Base-by-base conservation (phyloP, 768 basidiomycete genomes). In the Xerocomellus dryophilus region DNA sequence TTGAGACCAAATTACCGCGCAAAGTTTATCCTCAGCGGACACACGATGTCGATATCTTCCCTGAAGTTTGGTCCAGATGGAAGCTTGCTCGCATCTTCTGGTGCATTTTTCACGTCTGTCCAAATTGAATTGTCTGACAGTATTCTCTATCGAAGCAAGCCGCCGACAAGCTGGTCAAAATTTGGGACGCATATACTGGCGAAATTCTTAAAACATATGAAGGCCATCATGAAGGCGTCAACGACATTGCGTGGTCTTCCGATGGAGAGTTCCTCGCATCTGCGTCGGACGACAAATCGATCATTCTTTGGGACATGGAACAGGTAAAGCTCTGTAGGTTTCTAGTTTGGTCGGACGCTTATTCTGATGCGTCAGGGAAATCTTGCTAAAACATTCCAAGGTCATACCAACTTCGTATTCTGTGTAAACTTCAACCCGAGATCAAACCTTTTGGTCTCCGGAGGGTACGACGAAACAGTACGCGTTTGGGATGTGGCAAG, bases 401-500 rank as follows among this genome's bases (percentile, higher is more conserved):
- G 91, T 0, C 96, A 99, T 65, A 94, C 94, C 10, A 94, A 90
- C 64, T 93, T 93, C 54, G 93, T 98, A 2, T 94, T 97, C 64
- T 95, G 93, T 59, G 79, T 98, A 20, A 90, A 93, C 64, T 98
- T 88, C 71, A 94, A 90, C 61, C 94, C 93, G 1, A 81, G 85
- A 66, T 90, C 90, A 0, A 95, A 93, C 68, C 74, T 99, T 32
- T 76, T 98, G 49, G 97, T 90, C 15, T 95, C 92, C 20, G 97
- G 97, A 29, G 90, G 90, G 1, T 95, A 90, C 64, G 97, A 99
- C 63, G 97, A 99, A 75, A 93, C 90, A 15, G 90, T 98, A 17
- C 82, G 92, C 44, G 80, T 98, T n/a, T 98, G 96, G 96, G 95
- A 99, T 68, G 86, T 96, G 25, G 85, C 90, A 23, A 78, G 86